These are phyloP conservation scores for Turritis glabra DNA, from an alignment of 345 rosid genomes.

Conservation along the genomic window DNA sequence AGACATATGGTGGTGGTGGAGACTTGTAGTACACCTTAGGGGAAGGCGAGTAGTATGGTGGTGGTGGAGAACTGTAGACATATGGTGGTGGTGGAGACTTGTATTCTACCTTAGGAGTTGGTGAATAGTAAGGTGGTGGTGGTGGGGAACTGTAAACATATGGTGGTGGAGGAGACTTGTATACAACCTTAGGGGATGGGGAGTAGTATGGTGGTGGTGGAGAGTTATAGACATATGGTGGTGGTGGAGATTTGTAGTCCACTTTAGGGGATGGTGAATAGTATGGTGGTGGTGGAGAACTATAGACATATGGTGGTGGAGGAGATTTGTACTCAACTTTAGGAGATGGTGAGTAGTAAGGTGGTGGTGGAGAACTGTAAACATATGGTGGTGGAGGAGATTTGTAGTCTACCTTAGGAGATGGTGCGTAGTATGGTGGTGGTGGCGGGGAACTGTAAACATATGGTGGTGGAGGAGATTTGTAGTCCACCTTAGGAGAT, in stretches of 20 bases:
- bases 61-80: conserved; percentile 3
- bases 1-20: neutral
- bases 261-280: neutral
- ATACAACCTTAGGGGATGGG: neutral
- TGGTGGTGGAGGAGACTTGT: neutral
- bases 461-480: neutral
- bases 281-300: neutral
- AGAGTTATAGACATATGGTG: neutral
- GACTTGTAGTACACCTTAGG: neutral
- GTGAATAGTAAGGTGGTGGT: neutral
- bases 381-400: neutral
- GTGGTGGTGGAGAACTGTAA: neutral
- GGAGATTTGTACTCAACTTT: neutral
- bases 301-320: neutral
- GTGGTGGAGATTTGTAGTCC: neutral
- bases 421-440: neutral
- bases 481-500: neutral
- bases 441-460: neutral
- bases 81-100: conserved; percentile 5
- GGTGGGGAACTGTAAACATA: neutral
- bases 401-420: neutral
- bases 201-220: conserved; percentile 7
- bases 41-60: neutral
- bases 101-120: neutral
- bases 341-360: neutral